Base-by-base conservation (phyloP, 2,329 filamentous ascomycete genomes). In the Gyromitra esculenta region DNA sequence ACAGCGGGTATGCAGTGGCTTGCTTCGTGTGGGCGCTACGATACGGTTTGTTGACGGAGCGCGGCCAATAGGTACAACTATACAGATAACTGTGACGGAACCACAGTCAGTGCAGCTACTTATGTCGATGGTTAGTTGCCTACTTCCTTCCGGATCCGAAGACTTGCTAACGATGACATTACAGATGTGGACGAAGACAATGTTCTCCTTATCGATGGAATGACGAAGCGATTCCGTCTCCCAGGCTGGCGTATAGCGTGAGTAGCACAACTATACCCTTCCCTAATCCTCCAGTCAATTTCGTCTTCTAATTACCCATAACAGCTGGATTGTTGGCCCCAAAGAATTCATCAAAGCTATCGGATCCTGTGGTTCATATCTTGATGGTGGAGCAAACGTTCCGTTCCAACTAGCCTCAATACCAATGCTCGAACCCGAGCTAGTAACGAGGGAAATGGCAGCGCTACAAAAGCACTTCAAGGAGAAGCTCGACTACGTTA, bases 301-400 rank as follows among this genome's bases (percentile, higher is more conserved):
- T 56, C 13, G 35, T 43, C 31, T n/a, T 31, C 59, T 75, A 15
- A 56, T 54, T 13, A 2, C 35, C 43, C 6, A 43, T 39, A 39
- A 48, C 15, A 72, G 73, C 5, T 98, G 95, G 95, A 94, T 98
- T 80, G 84, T 98, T 71, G 95, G 95, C 0, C 95, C 95, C 79
- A 97, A 97, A 86, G 94, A 97, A 81, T 98, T 97, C 84, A 93
- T 97, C 85, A 91, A 92, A 84, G 94, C 95, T 39, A 94, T 97
- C 79, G 93, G 93, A 73, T 94, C 92, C 50, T 97, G 94, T 82
- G 95, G 95, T 75, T 95, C 91, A 50, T 97, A 97, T 85, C 90
- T 97, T 52, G 95, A 98, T 82, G 95, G 95, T 81, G 95, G 95
- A 80, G 93, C 94, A 84, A 96, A 96, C 83, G 94, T 95, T 43